Evolutionary conservation across 257 asterid species (phyloP).

Genomic region (Forsythia viridissima): DNA sequence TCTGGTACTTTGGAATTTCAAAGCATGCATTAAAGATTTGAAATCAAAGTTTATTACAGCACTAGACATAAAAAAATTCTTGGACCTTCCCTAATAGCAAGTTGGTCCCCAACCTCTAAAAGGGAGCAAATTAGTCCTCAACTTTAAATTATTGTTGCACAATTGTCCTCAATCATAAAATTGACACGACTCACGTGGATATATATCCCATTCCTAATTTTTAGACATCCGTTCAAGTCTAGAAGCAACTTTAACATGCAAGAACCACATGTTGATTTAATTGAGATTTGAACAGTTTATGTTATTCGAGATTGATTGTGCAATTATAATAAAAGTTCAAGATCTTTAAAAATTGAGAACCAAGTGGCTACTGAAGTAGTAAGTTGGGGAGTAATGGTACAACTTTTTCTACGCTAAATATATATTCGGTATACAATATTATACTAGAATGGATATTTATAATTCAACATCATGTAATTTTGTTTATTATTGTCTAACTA

Average conservation of each 20-base stretch:
- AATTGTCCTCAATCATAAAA: background rate
- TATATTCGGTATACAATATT: too few relatives aligned
- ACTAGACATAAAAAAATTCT: background rate
- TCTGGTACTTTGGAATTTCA: background rate
- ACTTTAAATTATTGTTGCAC: background rate
- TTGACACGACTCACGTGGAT: background rate
- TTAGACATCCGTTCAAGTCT: background rate
- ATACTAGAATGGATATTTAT: too few relatives aligned
- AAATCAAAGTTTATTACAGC: background rate
- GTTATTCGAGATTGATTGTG: too few relatives aligned
- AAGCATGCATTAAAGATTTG: background rate
- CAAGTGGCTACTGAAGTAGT: background rate
- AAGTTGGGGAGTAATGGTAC: background rate
- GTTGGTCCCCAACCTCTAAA: background rate
- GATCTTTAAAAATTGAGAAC: too few relatives aligned
- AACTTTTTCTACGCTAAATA: too few relatives aligned
- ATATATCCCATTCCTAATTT: background rate
- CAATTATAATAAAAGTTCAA: too few relatives aligned
- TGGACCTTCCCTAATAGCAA: background rate
- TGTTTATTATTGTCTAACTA: too few relatives aligned
- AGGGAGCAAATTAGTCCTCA: background rate
- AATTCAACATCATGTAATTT: too few relatives aligned
- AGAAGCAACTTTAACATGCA: background rate
- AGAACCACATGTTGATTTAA: background rate
- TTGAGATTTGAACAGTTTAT: too few relatives aligned